Evolutionary conservation across 208 protist species (phyloP), one percentile per base, ranked within the genome.

Genomic region (Trypanosoma platydactyli): DNA sequence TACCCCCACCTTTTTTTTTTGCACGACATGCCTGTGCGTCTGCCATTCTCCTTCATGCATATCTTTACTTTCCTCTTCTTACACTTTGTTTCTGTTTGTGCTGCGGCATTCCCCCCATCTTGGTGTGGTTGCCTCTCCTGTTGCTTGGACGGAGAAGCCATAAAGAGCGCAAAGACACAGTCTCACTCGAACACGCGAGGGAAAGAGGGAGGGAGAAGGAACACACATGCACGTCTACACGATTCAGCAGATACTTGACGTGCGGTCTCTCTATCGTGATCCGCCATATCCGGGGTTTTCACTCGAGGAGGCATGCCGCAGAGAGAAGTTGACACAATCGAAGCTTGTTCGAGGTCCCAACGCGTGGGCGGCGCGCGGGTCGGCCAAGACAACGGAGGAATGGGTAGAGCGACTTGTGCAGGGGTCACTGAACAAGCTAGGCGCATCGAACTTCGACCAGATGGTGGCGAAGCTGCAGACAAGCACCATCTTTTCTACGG

Each of bases 271-370:
- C 62, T 96, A 93, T 68, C 60, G 44, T 15, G 85, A 96, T 41
- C 77, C 84, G 12, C 87, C 87, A 51, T 96, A 93, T 73, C 85
- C 84, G 22, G 86, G 76, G 45, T 96, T 96, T 77, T 91, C 83
- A 4, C 88, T 96, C 15, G 86, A 94, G 66, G 83, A 96, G 64
- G 80, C 92, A 12, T 76, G 77, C n/a, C 80, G 86, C 0, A 79
- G 84, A 18, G 76, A 84, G 48, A 70, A 68, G 44, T 42, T 73
- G 55, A 68, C 74, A 13, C 80, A 84, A 53, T 88, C 81, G 24
- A 94, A 90, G 73, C 74, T 94, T 20, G 81, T 89, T 53, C 87
- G 88, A 22, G 82, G 88, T n/a, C 74, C 83, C 44, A 91, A 94
- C 67, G 90, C 90, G 60, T 96, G 86, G 83, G 71, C 71, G 49